Base-by-base conservation (phyloP, 371 early-diverging fungal species). In the Haplosporangium sp. region DNA sequence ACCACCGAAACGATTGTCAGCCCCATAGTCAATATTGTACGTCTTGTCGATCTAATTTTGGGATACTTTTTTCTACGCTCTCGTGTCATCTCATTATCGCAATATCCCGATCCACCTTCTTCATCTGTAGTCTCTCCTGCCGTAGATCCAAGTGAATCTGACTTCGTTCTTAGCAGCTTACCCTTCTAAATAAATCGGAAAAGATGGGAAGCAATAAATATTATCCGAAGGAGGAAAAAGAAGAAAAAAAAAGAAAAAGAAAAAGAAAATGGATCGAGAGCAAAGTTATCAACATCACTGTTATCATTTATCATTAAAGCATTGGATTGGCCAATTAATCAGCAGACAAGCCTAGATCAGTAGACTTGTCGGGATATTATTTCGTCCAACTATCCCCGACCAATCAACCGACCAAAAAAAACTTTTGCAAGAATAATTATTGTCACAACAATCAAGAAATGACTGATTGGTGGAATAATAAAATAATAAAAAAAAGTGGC, bases 11-110 rank as follows among this genome's bases (percentile, higher is more conserved):
- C n/a, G 35, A 81, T 20, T 0, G 82, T 81, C 56, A 81, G 47
- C 4, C 82, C 82, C 63, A 75, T 72, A 9, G 82, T 81, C 37
- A 81, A 27, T n/a, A 81, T 71, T 8, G 72, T 62, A 11, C 82
- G 64, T 37, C 81, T 67, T 34, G 81, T 81, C 7, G 81, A 81
- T 20, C 72, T 81, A 60, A 81, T 81, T 63, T 74, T 81, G 48
- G 74, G 60, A 38, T 79, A 79, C 56, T 74, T 79, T 37, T 63
- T 58, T 19, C 45, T 65, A 17, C 72, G 69, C 48, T 62, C 63
- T 47, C 75, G 67, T 19, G 53, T 74, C 81, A 79, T 64, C 63
- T 79, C 81, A n/a, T 71, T 74, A 50, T 74, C 72, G 8, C 66
- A 65, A 19, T 69, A 65, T 27, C 65, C 68, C 19, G 65, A 52